Base-by-base conservation (phyloP, 257 asterid species). In the Plantago ovata region DNA sequence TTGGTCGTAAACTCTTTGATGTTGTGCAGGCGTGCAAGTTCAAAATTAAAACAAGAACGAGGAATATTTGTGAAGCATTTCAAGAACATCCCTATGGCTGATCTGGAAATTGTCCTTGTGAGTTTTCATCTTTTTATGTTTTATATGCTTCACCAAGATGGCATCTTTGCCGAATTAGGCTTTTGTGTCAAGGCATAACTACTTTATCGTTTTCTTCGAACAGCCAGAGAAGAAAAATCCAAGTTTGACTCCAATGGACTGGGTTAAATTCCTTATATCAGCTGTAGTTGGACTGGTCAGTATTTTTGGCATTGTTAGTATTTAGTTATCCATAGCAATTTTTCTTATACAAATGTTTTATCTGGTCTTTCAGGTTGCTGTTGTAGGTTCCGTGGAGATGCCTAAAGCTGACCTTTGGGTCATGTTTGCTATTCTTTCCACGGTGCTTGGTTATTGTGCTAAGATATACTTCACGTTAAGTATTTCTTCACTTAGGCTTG, bases 331-430 rank as follows among this genome's bases (percentile, higher is more conserved):
- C 33, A 47, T 53, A 16, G 32, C 22, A 42, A 49, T 10, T 50
- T 57, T 38, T 43, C 45, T 55, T 63, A 13, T 15, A 51, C 49
- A 56, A 56, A 45, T 52, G 53, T 42, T 55, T 42, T 28, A 42
- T 66, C 67, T 47, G 46, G 56, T 77, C 67, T 76, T 66, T 65
- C 87, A 92, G 98, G 95, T 88, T 62, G 98, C 97, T 62, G 98
- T 92, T 57, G 88, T 70, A 58, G 94, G 98, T 79, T 92, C 98
- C 8, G 72, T 92, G 66, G 98, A 92, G 67, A 81, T 86, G 89
- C 97, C 98, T 56, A 79, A 88, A 80, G 97, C 97, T 72, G 98
- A 92, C 71, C 72, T 86, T 45, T 92, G 96, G 95, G 98, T 88
- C 79, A 81, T 92, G 58, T 76, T 88, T 70, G 98, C 98, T 44